Percentiles rank a stretch among this genome's conserved stretches.
These are phyloP conservation scores for Microdochium nivale DNA, from an alignment of 2,329 filamentous ascomycete genomes.

Conservation along the genomic window DNA sequence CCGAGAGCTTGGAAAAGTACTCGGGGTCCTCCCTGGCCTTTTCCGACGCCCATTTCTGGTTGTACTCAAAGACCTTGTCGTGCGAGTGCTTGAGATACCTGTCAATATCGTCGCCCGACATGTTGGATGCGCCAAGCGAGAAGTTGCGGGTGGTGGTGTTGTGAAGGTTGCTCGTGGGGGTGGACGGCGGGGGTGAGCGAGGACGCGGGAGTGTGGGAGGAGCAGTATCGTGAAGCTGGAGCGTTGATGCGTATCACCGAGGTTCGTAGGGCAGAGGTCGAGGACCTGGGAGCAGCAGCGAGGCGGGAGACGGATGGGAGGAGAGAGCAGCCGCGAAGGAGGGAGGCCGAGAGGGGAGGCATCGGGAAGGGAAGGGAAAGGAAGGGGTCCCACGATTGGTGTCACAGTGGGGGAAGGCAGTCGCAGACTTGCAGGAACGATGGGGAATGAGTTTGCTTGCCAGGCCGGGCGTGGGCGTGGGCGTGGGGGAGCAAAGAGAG, in stretches of 20 bases:
- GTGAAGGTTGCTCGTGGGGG: not conserved
- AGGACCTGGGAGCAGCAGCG: not conserved
- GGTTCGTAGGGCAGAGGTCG: not conserved
- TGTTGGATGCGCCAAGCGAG: constrained; percentile 8
- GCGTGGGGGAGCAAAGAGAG: not conserved
- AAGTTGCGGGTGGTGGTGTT: not conserved
- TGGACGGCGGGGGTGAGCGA: not conserved
- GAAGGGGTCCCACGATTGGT: not conserved
- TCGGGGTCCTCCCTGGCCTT: constrained; percentile 50
- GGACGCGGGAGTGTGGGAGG: not conserved
- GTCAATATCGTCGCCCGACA: constrained; percentile 33
- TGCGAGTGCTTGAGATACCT: constrained; percentile 55
- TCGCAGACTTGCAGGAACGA: not conserved
- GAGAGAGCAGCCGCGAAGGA: not conserved
- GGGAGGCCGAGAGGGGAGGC: not conserved
- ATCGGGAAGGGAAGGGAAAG: not conserved
- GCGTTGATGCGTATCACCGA: not conserved
- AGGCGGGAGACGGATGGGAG: not conserved
- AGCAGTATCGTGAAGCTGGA: not conserved
- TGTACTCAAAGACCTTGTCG: constrained; percentile 61
- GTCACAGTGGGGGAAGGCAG: not conserved
- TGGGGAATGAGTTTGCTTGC: no score
- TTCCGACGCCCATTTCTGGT: constrained; percentile 54
- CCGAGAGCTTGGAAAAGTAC: constrained; percentile 56
- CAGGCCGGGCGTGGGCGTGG: not conserved